Evolutionary conservation across 169 alveolate genomes (phyloP), one percentile per base, ranked within the genome.

Genomic region (Plasmodium relictum): DNA sequence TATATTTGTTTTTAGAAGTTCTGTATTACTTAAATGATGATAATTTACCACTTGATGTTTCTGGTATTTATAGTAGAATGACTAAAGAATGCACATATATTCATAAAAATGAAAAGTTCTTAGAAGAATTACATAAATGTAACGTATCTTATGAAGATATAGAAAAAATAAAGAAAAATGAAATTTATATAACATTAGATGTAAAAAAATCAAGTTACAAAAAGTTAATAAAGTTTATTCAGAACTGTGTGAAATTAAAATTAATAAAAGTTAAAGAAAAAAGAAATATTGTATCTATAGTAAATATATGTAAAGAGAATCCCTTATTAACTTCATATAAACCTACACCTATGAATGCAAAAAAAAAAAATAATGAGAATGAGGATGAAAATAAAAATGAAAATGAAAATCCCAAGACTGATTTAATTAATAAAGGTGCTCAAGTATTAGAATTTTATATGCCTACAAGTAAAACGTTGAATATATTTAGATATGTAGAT

Each of bases 21-120:
- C 12, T 76, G 14, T 87, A 91, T 39, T 61, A 63, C 6, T 24
- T 91, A 4, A 44, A 39, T 14, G 94, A 86, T 59, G 88, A 74
- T 0, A 72, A 74, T 56, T 65, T 91, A 9, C 94, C 94, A n/a
- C 45, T 91, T 62, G 94, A 91, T 44, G 85, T 86, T 14, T 87
- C 93, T n/a, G 94, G 91, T 18, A 48, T 91, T 3, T 91, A 91
- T 62, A 62, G 92, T 14, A 87, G 70, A 41, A 91, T 91, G 94
- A 61, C 90, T 16, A 91, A 72, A 26, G 86, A 88, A 61, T 76
- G 86, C 24, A n/a, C 63, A 4, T 56, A 73, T 59, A 66, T 91
- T 12, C 78, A 76, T 22, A 58, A 68, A 16, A 86, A 74, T 70
- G 37, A 88, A 24, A 20, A n/a, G 3, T 85, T 91, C 52, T 37